Base-by-base conservation (phyloP, 805 yeast genomes). In the Saccharomyces eubayanus region DNA sequence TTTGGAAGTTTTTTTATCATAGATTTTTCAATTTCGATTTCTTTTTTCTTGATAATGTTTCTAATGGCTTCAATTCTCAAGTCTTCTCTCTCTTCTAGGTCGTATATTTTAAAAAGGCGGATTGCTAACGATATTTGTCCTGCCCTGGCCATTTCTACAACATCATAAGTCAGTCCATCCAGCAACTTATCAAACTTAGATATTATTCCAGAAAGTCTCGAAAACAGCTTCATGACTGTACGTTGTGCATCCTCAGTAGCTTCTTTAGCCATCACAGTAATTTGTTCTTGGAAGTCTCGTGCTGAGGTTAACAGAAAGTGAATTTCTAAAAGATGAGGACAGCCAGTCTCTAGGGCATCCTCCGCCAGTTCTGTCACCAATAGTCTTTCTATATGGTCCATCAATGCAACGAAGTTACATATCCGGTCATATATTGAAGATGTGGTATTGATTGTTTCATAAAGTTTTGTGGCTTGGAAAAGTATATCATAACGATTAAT, bases 51-150 rank as follows among this genome's bases (percentile, higher is more conserved):
- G 53, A 61, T 53, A 58, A 70, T 61, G 51, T 65, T 63, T 53
- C 72, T 62, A 3, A 73, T 63, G 1, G 73, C 69, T 6, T 63
- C 65, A 24, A 74, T 76, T 51, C 84, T 82, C 56, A 83, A 68
- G 63, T 94, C 99, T 63, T 88, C 89, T 29, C 78, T 74, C 59
- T 86, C 88, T 68, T 94, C 99, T 58, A 74, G 77, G 58, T 90
- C 95, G 46, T 94, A 75, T 16, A 94, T 80, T 59, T 89, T 87
- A 46, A 89, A 83, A 48, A 87, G 67, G 51, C 91, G 81, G 40
- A 84, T 83, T 1, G 88, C 82, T 58, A 90, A 73, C 31, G 85
- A 81, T 31, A 72, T 69, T 64, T 91, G 89, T 0, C 82, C 86
- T 20, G 79, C 82, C 52, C 87, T 83, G 5, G 87, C 76, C 20